phyloP scores from a whole-genome alignment of 1,284 basidiomycete species.

The Hypsizygus ulmarius region DNA sequence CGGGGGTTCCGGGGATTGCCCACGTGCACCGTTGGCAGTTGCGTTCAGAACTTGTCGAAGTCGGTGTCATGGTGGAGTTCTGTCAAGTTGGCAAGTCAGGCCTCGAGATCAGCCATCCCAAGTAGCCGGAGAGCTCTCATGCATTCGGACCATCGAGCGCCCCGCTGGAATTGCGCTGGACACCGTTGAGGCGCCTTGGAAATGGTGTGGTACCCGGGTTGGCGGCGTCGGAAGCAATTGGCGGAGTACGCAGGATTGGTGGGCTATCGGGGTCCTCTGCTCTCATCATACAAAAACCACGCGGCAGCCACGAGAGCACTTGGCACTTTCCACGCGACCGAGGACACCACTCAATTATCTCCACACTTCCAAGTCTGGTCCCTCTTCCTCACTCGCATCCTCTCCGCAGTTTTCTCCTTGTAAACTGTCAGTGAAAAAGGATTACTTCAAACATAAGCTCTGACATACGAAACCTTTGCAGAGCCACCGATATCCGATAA shows the following conservation, averaged over 20 bases:
- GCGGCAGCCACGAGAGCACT: constrained; percentile 40
- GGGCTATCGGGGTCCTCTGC: constrained; percentile 19
- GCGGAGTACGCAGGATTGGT: constrained; percentile 12
- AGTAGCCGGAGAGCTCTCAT: background rate
- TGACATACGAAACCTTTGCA: no score
- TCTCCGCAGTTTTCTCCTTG: background rate
- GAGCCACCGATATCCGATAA: background rate
- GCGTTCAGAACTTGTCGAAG: constrained; percentile 3
- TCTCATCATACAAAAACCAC: constrained; percentile 32
- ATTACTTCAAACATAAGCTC: no score
- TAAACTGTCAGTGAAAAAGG: no score
- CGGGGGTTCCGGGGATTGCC: background rate
- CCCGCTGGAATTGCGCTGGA: background rate
- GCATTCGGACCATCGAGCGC: background rate
- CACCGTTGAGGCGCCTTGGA: background rate
- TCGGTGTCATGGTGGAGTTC: constrained; percentile 7
- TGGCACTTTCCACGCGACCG: constrained; percentile 38
- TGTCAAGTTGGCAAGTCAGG: background rate
- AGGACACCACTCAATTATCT: constrained; percentile 25
- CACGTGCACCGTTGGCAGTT: constrained; percentile 6
- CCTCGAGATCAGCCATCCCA: background rate
- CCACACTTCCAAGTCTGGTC: constrained; percentile 4
- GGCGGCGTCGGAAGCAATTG: constrained; percentile 14
- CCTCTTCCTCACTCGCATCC: background rate
- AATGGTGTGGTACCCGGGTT: constrained; percentile 10